These are phyloP conservation scores for Grosmannia serpens DNA, from an alignment of 2,329 filamentous ascomycete species.

Conservation along the genomic window DNA sequence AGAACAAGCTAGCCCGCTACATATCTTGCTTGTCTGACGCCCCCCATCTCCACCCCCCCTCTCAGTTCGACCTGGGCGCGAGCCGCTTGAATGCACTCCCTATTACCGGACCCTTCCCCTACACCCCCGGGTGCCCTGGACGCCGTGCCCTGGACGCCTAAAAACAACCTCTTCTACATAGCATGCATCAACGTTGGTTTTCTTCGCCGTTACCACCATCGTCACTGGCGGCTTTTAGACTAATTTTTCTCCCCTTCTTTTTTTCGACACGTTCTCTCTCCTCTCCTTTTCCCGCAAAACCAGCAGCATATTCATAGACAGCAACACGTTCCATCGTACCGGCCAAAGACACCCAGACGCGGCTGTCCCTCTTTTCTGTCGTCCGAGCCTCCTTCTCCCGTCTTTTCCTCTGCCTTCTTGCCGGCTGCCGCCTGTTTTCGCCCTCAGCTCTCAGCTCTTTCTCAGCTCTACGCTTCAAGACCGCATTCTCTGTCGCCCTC, in stretches of 20 bases:
- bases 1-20: neutral
- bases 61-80: neutral
- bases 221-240: slow-evolving; percentile 1
- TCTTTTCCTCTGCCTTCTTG: neutral
- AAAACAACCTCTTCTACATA: slow-evolving; percentile 2
- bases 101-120: slow-evolving; percentile 1
- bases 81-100: neutral
- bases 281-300: neutral
- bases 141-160: slow-evolving; percentile 1
- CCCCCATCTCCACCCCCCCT: neutral
- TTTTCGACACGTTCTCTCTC: neutral
- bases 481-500: neutral
- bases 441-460: neutral
- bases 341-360: neutral
- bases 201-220: slow-evolving; percentile 1
- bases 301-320: neutral
- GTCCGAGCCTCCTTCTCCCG: neutral
- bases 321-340: neutral
- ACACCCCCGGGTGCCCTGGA: neutral
- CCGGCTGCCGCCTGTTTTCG: neutral
- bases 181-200: slow-evolving; percentile 3
- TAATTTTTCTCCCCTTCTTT: slow-evolving; percentile 5
- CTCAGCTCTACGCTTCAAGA: neutral
- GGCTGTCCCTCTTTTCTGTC: neutral
- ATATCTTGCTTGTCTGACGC: neutral